These are phyloP conservation scores for Obelidium mucronatum DNA, from an alignment of 192 early-diverging fungal genomes.

Conservation along the genomic window DNA sequence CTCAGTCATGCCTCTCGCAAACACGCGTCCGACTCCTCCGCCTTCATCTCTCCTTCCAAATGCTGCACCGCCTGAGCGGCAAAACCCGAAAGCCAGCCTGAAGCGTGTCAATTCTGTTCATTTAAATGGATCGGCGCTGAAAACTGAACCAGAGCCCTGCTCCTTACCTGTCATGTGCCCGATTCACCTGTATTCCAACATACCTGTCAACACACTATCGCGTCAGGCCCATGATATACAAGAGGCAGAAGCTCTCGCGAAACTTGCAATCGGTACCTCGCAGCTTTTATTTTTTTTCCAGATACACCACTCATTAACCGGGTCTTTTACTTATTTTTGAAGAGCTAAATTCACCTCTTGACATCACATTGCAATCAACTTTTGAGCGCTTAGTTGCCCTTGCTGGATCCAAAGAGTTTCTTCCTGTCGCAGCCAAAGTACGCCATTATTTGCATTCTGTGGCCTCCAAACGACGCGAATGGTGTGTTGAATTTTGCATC, in stretches of 20 bases:
- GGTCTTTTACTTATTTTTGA: not conserved
- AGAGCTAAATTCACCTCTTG: slow-evolving; percentile 11
- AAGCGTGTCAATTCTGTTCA: too few species aligned
- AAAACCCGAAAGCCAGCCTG: too few species aligned
- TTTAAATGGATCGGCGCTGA: not conserved
- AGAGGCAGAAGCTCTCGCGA: slow-evolving; percentile 24
- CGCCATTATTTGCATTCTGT: slow-evolving; percentile 15
- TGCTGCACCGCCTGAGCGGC: not conserved
- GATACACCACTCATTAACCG: too few species aligned
- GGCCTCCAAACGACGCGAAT: slow-evolving; percentile 20
- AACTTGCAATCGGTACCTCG: slow-evolving; percentile 11
- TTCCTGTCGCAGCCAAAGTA: slow-evolving; percentile 27
- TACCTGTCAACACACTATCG: slow-evolving; percentile 4
- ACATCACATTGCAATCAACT: slow-evolving; percentile 20
- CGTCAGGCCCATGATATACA: slow-evolving; percentile 21
- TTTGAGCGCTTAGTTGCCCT: slow-evolving; percentile 24
- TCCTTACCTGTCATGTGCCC: not conserved
- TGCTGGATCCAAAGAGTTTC: slow-evolving; percentile 17
- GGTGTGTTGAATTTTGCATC: slow-evolving; percentile 23
- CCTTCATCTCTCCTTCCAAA: not conserved
- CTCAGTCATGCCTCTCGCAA: not conserved
- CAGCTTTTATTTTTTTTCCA: not conserved
- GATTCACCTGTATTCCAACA: not conserved
- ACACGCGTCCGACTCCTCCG: not conserved
- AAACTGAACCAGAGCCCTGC: not conserved